phyloP scores from a whole-genome alignment of 2,329 filamentous ascomycete genomes.

The Whalleya microplaca region DNA sequence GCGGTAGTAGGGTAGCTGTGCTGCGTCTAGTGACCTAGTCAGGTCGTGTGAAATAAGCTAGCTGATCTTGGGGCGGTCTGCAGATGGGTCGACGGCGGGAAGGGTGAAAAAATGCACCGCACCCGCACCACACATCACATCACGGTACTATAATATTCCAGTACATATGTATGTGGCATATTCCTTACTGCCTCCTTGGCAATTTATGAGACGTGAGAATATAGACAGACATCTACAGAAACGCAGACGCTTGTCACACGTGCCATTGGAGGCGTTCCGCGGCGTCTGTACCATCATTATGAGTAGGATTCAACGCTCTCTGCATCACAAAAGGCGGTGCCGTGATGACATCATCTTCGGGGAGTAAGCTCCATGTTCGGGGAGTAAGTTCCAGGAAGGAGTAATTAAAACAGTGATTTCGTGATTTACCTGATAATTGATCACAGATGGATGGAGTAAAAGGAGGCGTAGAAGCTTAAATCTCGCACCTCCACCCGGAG shows the following conservation, averaged over 20 bases:
- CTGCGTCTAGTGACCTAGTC: slow-evolving; percentile 7
- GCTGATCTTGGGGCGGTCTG: slow-evolving; percentile 2
- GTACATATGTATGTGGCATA: no score
- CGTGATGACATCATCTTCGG: background rate
- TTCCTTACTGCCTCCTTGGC: no score
- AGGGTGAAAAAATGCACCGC: no score
- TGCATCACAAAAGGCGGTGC: background rate
- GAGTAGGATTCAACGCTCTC: background rate
- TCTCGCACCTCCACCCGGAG: background rate
- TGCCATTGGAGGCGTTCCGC: background rate
- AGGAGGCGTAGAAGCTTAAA: background rate
- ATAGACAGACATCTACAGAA: background rate
- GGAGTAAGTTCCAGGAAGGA: no score
- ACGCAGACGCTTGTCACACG: background rate
- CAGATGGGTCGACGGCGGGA: background rate
- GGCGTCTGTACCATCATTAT: background rate
- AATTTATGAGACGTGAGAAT: no score
- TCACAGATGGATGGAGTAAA: background rate
- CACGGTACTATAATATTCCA: no score
- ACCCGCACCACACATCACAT: no score
- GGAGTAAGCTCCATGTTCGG: background rate
- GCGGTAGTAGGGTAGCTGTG: slow-evolving; percentile 15
- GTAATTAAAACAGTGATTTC: background rate
- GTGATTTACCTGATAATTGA: background rate
- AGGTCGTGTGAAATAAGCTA: slow-evolving; percentile 6